Percentiles rank a stretch among this genome's conserved stretches.
Evolutionary conservation across 2,329 filamentous ascomycete genomes (phyloP).

Genomic region (Macrophomina phaseolina): DNA sequence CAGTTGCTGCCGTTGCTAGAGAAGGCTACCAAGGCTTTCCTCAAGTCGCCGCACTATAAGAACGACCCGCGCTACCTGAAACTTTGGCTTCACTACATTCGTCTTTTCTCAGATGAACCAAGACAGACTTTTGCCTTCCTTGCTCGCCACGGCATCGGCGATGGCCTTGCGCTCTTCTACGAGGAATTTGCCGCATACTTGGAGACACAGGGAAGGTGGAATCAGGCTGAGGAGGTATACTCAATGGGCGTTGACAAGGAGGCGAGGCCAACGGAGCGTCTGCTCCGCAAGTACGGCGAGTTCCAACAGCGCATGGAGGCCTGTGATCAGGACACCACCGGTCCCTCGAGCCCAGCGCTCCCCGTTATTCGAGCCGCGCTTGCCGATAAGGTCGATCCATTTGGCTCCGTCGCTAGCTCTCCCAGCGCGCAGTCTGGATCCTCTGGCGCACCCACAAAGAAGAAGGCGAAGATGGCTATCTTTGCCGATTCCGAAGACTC

Average conservation of each 20-base stretch:
- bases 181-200: constrained; percentile 96
- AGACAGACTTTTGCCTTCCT: constrained; percentile 92
- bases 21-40: constrained; percentile 88
- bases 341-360: constrained; percentile 84
- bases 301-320: constrained; percentile 82
- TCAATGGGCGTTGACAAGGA: constrained; percentile 86
- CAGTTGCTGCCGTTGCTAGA: constrained; percentile 88
- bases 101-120: constrained; percentile 89
- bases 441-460: constrained; percentile 53
- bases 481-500: constrained; percentile 76
- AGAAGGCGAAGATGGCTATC: constrained; percentile 83
- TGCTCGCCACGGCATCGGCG: constrained; percentile 85
- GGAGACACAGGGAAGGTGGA: constrained; percentile 81
- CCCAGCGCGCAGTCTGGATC: constrained; percentile 70
- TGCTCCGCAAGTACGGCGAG: constrained; percentile 89
- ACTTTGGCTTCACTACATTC: constrained; percentile 92
- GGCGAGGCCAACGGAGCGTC: constrained; percentile 78
- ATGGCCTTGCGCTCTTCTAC: constrained; percentile 88
- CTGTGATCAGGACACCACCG: constrained; percentile 64
- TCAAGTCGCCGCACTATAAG: constrained; percentile 84
- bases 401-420: constrained; percentile 58
- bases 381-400: constrained; percentile 85
- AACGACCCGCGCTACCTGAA: constrained; percentile 94
- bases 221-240: constrained; percentile 93
- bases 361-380: constrained; percentile 83